Evolutionary conservation across 148 eudicot genomes (phyloP).

Genomic region (Limonium bicolor): DNA sequence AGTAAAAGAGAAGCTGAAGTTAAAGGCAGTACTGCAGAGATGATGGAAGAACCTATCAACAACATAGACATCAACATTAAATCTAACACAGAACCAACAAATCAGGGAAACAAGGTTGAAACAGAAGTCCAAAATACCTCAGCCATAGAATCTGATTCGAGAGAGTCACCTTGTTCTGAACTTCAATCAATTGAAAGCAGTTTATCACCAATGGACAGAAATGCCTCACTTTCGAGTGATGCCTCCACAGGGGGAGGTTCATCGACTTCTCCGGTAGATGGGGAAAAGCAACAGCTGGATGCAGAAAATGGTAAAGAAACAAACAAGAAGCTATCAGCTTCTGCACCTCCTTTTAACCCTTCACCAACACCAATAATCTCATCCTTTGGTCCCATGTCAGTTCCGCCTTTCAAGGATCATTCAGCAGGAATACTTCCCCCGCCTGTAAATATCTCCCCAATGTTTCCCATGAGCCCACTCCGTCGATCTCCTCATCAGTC

Average conservation of each 20-base stretch:
- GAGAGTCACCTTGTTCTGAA: no score
- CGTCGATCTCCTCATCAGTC: constrained; percentile 95
- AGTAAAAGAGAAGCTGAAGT: background rate
- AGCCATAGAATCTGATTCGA: no score
- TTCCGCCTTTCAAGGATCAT: constrained; percentile 48
- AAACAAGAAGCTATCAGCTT: constrained; percentile 70
- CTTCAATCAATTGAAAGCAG: no score
- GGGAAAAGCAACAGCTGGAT: constrained; percentile 34
- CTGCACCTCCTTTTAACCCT: constrained; percentile 89
- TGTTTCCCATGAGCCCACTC: constrained; percentile 46
- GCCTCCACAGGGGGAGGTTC: background rate
- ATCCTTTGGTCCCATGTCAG: constrained; percentile 44
- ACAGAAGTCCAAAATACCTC: no score
- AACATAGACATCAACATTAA: no score
- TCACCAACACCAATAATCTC: constrained; percentile 45
- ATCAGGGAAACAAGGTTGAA: no score
- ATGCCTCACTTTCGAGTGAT: no score
- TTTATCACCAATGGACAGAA: no score
- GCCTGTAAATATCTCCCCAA: constrained; percentile 63
- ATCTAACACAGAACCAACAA: no score
- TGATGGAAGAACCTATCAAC: no score
- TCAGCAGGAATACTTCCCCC: constrained; percentile 69
- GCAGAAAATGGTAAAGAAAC: constrained; percentile 47
- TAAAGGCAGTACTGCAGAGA: no score
- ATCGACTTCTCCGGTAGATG: constrained; percentile 13